phyloP scores from a whole-genome alignment of 331 rosid species.

The Quercus phellos region DNA sequence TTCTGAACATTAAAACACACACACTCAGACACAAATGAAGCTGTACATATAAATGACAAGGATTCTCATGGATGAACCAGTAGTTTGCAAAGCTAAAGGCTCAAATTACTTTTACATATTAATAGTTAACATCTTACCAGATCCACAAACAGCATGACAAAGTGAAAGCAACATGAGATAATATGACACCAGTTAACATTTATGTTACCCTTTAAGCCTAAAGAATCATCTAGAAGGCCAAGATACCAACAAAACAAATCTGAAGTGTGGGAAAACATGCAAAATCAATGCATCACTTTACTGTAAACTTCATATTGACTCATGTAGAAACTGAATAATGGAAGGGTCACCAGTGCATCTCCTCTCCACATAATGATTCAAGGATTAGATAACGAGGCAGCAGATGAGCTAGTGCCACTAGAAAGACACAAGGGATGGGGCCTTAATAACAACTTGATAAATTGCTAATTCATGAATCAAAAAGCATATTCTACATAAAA shows the following conservation, averaged over 20 bases:
- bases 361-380: neutral
- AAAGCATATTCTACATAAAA: neutral
- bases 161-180: neutral
- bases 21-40: neutral
- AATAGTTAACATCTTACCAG: neutral
- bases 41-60: neutral
- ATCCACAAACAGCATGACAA: neutral
- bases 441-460: neutral
- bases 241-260: neutral
- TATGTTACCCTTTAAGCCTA: neutral
- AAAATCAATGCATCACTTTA: neutral
- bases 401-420: neutral
- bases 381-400: neutral
- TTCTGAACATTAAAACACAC: neutral
- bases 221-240: neutral
- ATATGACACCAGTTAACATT: neutral
- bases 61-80: neutral
- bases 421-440: neutral
- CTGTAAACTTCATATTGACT: neutral
- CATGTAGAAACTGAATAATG: neutral
- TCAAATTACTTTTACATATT: neutral
- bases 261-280: neutral
- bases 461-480: neutral
- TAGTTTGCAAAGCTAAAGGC: neutral
- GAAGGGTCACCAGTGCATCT: neutral